Evolutionary conservation across 2,329 filamentous ascomycete genomes (phyloP).

Genomic region (Neobulgaria alba): DNA sequence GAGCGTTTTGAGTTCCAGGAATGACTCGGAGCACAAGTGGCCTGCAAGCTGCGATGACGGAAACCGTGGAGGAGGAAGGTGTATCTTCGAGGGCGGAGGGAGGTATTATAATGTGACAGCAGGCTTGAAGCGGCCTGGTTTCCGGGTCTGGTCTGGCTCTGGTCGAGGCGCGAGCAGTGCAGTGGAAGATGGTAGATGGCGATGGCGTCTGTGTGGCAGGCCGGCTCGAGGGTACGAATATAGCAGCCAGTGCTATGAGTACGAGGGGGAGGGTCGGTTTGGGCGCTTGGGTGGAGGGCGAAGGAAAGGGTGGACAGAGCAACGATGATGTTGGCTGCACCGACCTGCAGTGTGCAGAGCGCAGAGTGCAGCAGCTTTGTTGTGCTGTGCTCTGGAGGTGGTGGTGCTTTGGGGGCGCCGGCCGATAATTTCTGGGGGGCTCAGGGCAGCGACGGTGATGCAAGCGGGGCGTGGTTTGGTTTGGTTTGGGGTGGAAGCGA

Average conservation of each 20-base stretch:
- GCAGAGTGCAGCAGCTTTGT: constrained; percentile 11
- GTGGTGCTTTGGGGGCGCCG: too few species aligned
- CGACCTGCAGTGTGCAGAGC: constrained; percentile 9
- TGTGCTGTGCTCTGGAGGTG: constrained; percentile 2
- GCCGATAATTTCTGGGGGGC: constrained; percentile 1
- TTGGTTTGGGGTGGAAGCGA: constrained; percentile 4
- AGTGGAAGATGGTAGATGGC: constrained; percentile 6
- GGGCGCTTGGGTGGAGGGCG: constrained; percentile 5
- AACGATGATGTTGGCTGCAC: constrained; percentile 9
- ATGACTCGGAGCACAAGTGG: constrained; percentile 22
- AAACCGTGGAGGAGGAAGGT: constrained; percentile 15
- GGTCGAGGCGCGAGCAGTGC: constrained; percentile 6
- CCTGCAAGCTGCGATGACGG: constrained; percentile 24
- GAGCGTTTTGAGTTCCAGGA: constrained; percentile 21
- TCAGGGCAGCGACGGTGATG: constrained; percentile 12
- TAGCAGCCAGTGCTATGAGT: constrained; percentile 26
- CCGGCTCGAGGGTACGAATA: constrained; percentile 14
- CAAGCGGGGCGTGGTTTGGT: constrained; percentile 9
- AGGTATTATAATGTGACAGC: constrained; percentile 26
- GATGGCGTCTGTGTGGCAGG: constrained; percentile 18
- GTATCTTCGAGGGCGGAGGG: constrained; percentile 10
- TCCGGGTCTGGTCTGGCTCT: too few species aligned
- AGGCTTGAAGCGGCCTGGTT: constrained; percentile 8
- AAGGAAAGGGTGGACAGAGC: background rate
- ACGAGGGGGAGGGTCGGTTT: constrained; percentile 14